Evolutionary conservation across 1,139 yeast genomes (phyloP), one percentile per base, ranked within the genome.

Genomic region (Candida sanyaensis): DNA sequence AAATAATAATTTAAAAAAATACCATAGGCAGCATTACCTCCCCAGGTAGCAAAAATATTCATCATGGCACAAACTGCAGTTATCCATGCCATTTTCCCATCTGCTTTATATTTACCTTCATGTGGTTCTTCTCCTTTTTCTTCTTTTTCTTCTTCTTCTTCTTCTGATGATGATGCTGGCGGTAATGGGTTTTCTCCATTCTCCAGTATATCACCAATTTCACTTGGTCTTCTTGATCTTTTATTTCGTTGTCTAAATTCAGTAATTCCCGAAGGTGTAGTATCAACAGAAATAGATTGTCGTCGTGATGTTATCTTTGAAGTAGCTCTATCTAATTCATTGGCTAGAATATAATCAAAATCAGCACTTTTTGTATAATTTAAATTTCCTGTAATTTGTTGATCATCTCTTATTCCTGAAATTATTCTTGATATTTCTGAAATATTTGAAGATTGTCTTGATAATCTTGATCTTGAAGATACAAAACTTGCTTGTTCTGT

Each of bases 31-130:
- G 88, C 80, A 58, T 84, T 85, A 41, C 84, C 73, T 21, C 96
- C 96, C 96, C 96, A 88, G 1, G 91, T 80, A 28, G 81, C 76
- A 42, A 83, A 71, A 26, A 66, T 61, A 26, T 71, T 61, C 42
- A 77, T 58, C 62, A 80, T 71, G 1, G 80, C 80, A 54, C 86
- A 78, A 2, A 77, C 46, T 0, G 84, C 81, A 46, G 83, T 76
- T 6, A 84, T 78, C 91, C 93, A 87, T 1, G 89, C 90, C 53
- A 78, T 78, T 1, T 88, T 88, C 26, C 82, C 81, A 64, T 86
- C 93, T 2, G 86, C 86, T 33, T 71, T 67, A 41, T 69, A 73
- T 13, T 45, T 51, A 4, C 42, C 45, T 32, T 50, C 52, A 6
- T 56, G 56, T 17, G 48, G 56, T 26, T 26, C 28, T 26, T 26